phyloP scores from a whole-genome alignment of 2,329 filamentous ascomycete species.

The Metarhizium anisopliae region DNA sequence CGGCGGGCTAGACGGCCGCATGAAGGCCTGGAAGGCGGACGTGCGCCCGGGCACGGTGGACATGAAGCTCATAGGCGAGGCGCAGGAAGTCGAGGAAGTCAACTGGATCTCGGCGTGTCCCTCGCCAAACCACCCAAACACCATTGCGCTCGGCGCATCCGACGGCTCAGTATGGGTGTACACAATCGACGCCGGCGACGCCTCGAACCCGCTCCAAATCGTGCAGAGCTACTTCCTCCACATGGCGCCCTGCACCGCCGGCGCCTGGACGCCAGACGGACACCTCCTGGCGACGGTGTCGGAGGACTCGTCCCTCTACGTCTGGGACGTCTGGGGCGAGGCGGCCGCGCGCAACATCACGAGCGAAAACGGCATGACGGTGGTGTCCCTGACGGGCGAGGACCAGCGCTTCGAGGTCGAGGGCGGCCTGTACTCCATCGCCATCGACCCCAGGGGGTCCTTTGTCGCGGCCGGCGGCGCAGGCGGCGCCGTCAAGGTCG shows the following conservation, averaged over 20 bases:
- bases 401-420: conserved; percentile 91
- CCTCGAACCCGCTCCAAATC: conserved; percentile 59
- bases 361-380: conserved; percentile 49
- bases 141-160: conserved; percentile 76
- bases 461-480: conserved; percentile 84
- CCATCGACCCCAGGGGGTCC: conserved; percentile 68
- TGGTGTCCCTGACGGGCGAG: conserved; percentile 66
- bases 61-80: conserved; percentile 60
- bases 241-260: conserved; percentile 76
- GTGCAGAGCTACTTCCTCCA: conserved; percentile 90
- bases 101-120: conserved; percentile 83
- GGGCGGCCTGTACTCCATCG: conserved; percentile 82
- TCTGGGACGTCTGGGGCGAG: conserved; percentile 84
- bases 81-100: conserved; percentile 87
- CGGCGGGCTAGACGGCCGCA: conserved; percentile 75
- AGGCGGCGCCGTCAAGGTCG: conserved; percentile 73
- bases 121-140: conserved; percentile 61
- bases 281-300: conserved; percentile 78
- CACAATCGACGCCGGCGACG: conserved; percentile 61
- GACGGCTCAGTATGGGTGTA: conserved; percentile 97
- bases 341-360: conserved; percentile 50
- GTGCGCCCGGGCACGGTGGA: conserved; percentile 37
- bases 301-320: conserved; percentile 81
- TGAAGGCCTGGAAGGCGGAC: conserved; percentile 59
- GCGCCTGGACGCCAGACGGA: conserved; percentile 84